phyloP scores from a whole-genome alignment of 331 rosid species.

The Stylosanthes scabra region DNA sequence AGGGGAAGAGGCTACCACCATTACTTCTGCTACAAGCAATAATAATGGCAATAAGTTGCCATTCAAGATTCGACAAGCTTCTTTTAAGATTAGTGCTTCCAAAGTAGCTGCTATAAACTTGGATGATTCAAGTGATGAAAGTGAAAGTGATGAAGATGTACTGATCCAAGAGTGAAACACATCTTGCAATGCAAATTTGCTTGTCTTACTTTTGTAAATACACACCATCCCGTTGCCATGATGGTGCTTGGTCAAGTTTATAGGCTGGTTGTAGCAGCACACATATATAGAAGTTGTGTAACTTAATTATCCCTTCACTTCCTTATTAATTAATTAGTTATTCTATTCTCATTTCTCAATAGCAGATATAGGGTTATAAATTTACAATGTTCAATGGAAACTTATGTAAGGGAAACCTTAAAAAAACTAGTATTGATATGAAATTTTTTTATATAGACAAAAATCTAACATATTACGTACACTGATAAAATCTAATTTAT shows the following conservation, averaged over 20 bases:
- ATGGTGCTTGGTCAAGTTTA: background rate
- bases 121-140: constrained; percentile 42
- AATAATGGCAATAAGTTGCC: constrained; percentile 32
- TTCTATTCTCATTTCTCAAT: too few relatives aligned
- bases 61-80: constrained; percentile 40
- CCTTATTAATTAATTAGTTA: background rate
- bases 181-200: constrained; percentile 6
- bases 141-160: background rate
- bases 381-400: background rate
- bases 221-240: constrained; percentile 1
- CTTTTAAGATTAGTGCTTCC: constrained; percentile 49
- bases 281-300: background rate
- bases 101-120: constrained; percentile 43
- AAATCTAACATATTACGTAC: too few relatives aligned
- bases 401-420: background rate
- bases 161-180: background rate
- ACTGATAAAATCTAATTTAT: too few relatives aligned
- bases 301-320: background rate
- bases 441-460: too few relatives aligned
- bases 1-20: background rate
- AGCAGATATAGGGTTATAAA: background rate
- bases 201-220: constrained; percentile 23
- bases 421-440: background rate
- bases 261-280: background rate
- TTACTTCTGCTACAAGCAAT: background rate